These are phyloP conservation scores for Plasmopara viticola DNA, from an alignment of 352 stramenopile genomes.

Conservation along the genomic window DNA sequence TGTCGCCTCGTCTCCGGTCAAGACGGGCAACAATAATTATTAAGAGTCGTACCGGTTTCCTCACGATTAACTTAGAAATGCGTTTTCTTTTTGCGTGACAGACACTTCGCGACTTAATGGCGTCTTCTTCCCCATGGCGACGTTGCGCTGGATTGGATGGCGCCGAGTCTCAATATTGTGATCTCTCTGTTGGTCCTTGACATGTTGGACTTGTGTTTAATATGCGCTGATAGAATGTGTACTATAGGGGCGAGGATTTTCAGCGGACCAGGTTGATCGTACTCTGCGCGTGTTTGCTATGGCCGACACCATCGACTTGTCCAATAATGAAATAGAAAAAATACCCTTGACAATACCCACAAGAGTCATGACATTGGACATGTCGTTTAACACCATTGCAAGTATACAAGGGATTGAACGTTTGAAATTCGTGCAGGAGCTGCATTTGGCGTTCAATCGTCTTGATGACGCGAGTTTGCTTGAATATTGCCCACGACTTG, in stretches of 20 bases:
- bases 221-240: not conserved
- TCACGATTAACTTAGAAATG: not conserved
- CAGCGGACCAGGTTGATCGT: constrained; percentile 45
- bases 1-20: too few species aligned
- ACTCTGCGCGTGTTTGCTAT: constrained; percentile 64
- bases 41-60: not conserved
- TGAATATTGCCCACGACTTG: constrained; percentile 55
- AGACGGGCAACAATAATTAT: not conserved
- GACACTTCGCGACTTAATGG: constrained; percentile 13
- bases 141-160: constrained; percentile 48
- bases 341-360: constrained; percentile 43
- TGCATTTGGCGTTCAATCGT: constrained; percentile 66
- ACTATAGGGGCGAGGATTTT: constrained; percentile 16
- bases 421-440: constrained; percentile 56
- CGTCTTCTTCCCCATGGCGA: constrained; percentile 20
- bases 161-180: constrained; percentile 2
- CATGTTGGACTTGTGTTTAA: too few species aligned
- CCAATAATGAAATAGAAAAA: constrained; percentile 68
- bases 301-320: constrained; percentile 56
- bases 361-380: constrained; percentile 44
- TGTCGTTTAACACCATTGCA: constrained; percentile 64
- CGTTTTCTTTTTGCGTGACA: not conserved
- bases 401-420: constrained; percentile 44
- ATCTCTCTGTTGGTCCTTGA: constrained; percentile 7
- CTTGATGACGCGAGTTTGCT: constrained; percentile 51